Base-by-base conservation (phyloP, 2,329 filamentous ascomycete genomes). In the Fusarium subtropicale region DNA sequence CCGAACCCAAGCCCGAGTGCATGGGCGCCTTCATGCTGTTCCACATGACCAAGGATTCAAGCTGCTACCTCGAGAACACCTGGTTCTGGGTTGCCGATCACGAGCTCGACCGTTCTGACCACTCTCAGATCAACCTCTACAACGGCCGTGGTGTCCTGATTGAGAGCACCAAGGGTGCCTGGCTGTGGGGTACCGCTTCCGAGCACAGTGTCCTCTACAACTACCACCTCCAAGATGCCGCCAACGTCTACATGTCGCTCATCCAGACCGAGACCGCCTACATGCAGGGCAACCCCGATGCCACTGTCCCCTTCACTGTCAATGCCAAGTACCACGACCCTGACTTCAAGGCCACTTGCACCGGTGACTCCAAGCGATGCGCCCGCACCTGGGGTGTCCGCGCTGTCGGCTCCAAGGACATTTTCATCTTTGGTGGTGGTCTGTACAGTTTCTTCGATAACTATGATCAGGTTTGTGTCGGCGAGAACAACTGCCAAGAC, bases 71-170 rank as follows among this genome's bases (percentile, higher is more conserved):
- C 45, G 94, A 97, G 83, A 97, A 97, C 82, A 89, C 86, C 47
- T 97, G 93, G 92, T 90, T 92, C 79, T 97, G 94, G 93, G 91
- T 93, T 47, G 89, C 94, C 4, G 94, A 97, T 78, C 94, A 97
- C 83, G 92, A 97, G 77, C 90, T 97, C 26, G 94, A 97, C 78
- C 85, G 89, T 15, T 69, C 80, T 11, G 90, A 91, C 75, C 88
- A 92, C 78, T 88, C 91, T 77, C 92, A 96, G 79, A 91, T 96
- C 78, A 90, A 92, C 81, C 89, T 97, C 75, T 97, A 91, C 87
- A 97, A 92, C 78, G 93, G 93, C 48, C 92, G 94, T 66, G 94
- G 93, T 74, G 87, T 97, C 70, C 85, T 90, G 47, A 88, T 97
- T 72, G 92, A 97, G 81, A 92, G 88, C 51, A 81, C 85, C 50